These are phyloP conservation scores for Suillus spraguei DNA, from an alignment of 768 basidiomycete genomes.

Conservation along the genomic window DNA sequence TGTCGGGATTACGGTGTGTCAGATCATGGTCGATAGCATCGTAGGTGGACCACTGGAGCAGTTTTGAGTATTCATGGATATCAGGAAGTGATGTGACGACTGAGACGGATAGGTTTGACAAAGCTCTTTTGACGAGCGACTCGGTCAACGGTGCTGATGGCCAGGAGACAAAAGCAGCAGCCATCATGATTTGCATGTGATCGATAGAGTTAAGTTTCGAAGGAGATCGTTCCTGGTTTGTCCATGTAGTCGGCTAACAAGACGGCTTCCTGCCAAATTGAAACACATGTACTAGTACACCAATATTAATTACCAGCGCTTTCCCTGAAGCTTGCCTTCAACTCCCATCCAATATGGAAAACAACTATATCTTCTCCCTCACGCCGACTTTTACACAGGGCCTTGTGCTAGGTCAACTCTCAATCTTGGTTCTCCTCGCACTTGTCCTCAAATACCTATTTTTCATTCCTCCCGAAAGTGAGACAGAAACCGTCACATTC, in stretches of 20 bases:
- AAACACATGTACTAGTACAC: neutral
- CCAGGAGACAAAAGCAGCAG: conserved; percentile 49
- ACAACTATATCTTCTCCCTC: conserved; percentile 68
- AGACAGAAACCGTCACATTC: conserved; percentile 58
- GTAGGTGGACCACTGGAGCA: conserved; percentile 87
- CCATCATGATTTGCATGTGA: conserved; percentile 6
- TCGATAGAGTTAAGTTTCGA: neutral
- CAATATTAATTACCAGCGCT: conserved; percentile 2
- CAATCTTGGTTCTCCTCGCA: conserved; percentile 74
- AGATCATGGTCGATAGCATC: conserved; percentile 82
- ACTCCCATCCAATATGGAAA: conserved; percentile 25
- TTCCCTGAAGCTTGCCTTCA: neutral
- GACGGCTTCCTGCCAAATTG: neutral
- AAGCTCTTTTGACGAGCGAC: conserved; percentile 46
- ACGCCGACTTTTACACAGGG: conserved; percentile 96
- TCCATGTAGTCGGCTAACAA: neutral
- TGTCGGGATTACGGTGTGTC: conserved; percentile 50
- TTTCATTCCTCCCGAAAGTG: conserved; percentile 72
- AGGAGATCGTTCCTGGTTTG: neutral
- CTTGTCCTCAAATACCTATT: conserved; percentile 95
- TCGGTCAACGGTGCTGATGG: conserved; percentile 57
- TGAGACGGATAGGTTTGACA: conserved; percentile 35
- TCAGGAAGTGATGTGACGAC: conserved; percentile 32
- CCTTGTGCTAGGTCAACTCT: conserved; percentile 88
- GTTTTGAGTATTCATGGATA: conserved; percentile 19